A percentile compares a stretch with the other conserved stretches of the same genome.
Evolutionary conservation across 2,329 filamentous ascomycete species (phyloP).

Genomic region (Periconia macrospinosa): DNA sequence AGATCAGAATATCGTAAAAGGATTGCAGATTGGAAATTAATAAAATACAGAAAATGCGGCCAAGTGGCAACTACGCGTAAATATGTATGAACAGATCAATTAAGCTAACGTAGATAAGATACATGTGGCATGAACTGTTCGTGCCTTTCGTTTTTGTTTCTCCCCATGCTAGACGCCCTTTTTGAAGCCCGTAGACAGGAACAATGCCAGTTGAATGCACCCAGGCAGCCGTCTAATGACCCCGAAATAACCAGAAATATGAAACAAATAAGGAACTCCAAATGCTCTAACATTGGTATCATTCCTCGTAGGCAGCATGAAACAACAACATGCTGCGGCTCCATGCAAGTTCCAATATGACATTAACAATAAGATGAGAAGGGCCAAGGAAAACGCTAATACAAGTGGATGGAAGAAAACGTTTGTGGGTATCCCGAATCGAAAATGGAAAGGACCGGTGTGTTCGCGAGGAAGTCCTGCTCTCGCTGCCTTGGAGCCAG

Average conservation of each 20-base stretch:
- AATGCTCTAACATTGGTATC: conserved; percentile 1
- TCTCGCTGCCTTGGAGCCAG: conserved; percentile 8
- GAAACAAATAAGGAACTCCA: neutral
- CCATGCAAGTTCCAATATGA: neutral
- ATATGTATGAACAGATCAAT: too few species aligned
- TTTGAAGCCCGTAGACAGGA: too few species aligned
- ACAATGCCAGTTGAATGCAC: too few species aligned
- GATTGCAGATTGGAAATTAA: too few species aligned
- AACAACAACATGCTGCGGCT: neutral
- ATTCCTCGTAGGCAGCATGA: neutral
- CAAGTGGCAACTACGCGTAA: too few species aligned
- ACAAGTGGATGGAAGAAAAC: neutral
- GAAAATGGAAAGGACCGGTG: neutral
- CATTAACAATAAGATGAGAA: neutral
- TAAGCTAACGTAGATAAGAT: too few species aligned
- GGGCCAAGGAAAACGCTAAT: neutral
- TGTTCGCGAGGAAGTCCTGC: conserved; percentile 2
- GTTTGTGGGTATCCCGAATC: conserved; percentile 8
- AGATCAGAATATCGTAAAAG: too few species aligned
- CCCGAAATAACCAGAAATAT: neutral
- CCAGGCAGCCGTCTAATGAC: neutral
- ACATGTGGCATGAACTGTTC: too few species aligned
- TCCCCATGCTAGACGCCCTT: too few species aligned
- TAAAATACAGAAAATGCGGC: too few species aligned
- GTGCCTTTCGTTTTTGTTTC: too few species aligned